Conservation (phyloP, 345 rosid genomes). For the Rhizophora mangle region DNA sequence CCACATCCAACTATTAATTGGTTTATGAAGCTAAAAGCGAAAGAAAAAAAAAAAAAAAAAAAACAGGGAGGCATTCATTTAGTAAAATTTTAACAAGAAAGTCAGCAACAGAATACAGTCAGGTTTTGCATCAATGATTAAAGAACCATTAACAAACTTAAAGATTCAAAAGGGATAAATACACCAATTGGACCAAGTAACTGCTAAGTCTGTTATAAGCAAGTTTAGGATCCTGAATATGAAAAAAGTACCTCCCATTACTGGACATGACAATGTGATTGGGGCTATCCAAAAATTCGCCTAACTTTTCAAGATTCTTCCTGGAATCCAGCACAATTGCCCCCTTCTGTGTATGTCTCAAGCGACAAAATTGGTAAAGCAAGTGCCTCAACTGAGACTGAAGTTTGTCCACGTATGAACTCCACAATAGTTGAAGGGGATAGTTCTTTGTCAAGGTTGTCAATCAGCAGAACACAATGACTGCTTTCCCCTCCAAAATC, state of each 20-base stretch:
- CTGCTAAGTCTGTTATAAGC: too few species aligned
- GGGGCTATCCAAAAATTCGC: slow-evolving; percentile 32
- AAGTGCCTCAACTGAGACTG: slow-evolving; percentile 20
- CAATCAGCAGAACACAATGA: slow-evolving; percentile 22
- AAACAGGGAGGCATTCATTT: too few species aligned
- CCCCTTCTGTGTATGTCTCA: slow-evolving; percentile 28
- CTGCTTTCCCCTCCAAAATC: slow-evolving; percentile 35
- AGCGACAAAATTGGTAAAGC: slow-evolving; percentile 32
- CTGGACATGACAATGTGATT: slow-evolving; percentile 35
- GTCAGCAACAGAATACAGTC: too few species aligned
- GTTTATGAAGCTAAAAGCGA: too few species aligned
- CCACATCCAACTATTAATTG: too few species aligned
- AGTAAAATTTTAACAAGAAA: too few species aligned
- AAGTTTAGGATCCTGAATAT: too few species aligned
- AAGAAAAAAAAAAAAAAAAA: too few species aligned
- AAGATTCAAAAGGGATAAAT: too few species aligned
- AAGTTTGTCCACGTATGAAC: slow-evolving; percentile 37
- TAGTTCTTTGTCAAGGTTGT: slow-evolving; percentile 40
- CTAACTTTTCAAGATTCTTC: slow-evolving; percentile 21
- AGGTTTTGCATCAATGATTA: too few species aligned
- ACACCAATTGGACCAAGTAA: too few species aligned
- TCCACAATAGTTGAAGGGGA: slow-evolving; percentile 28
- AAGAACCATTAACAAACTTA: too few species aligned
- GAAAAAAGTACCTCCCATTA: slow-evolving; percentile 33
- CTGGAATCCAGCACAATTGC: slow-evolving; percentile 20